These are phyloP conservation scores for Pyrenula aspistea DNA, from an alignment of 495 filamentous ascomycete genomes.

Conservation along the genomic window DNA sequence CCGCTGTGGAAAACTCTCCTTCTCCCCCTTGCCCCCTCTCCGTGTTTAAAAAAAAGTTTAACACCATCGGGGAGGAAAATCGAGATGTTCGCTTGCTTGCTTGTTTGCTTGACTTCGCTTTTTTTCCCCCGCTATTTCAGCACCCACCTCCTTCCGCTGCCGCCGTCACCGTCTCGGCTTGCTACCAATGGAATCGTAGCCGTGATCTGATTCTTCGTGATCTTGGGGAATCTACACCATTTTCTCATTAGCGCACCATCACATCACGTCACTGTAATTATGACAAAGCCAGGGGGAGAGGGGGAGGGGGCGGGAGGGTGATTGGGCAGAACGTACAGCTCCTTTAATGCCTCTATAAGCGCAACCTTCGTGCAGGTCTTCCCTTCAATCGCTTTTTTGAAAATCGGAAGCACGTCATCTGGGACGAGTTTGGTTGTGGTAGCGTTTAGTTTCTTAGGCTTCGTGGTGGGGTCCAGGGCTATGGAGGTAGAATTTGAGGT, in stretches of 20 bases:
- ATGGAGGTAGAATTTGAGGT: conserved; percentile 3
- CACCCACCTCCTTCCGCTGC: conserved; percentile 53
- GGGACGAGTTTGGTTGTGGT: conserved; percentile 31
- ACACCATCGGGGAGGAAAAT: too few relatives aligned
- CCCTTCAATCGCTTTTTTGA: conserved; percentile 56
- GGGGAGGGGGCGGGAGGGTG: not conserved
- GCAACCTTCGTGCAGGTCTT: conserved; percentile 66
- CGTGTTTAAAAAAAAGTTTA: too few relatives aligned
- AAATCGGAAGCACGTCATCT: conserved; percentile 53
- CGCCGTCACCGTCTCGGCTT: conserved; percentile 48
- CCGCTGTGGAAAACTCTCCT: too few relatives aligned
- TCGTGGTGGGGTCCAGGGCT: not conserved
- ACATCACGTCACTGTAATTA: not conserved
- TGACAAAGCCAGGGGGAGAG: not conserved
- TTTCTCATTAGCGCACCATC: not conserved
- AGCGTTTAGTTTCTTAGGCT: conserved; percentile 2
- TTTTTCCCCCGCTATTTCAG: too few relatives aligned
- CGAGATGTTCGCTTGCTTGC: too few relatives aligned
- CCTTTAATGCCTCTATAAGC: conserved; percentile 63
- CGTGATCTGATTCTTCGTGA: conserved; percentile 58
- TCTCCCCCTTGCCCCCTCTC: too few relatives aligned
- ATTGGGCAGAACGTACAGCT: conserved; percentile 32
- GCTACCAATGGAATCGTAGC: conserved; percentile 62
- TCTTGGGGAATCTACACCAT: conserved; percentile 48
- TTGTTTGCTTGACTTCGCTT: too few relatives aligned